Evolutionary conservation across 2,329 filamentous ascomycete species (phyloP).

Genomic region (Diaporthe citrichinensis): DNA sequence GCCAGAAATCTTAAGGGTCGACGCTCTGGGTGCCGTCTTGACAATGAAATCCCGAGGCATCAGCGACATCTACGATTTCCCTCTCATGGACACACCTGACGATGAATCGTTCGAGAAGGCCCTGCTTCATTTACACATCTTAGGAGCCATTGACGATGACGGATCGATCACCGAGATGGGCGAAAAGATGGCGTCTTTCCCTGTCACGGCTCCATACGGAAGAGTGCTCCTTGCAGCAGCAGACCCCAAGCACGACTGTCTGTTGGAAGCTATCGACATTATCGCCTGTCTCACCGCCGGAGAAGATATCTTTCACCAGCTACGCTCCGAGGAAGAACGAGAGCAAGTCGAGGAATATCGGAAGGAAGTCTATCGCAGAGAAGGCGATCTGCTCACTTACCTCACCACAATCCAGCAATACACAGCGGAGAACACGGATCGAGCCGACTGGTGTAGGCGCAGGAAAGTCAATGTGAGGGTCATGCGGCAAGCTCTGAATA

Average conservation of each 20-base stretch:
- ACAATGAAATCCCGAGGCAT: constrained; percentile 96
- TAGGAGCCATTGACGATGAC: constrained; percentile 80
- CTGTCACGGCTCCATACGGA: constrained; percentile 84
- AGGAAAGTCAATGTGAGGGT: constrained; percentile 71
- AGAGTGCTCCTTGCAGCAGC: constrained; percentile 87
- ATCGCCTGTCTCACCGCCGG: constrained; percentile 75
- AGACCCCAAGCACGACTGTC: constrained; percentile 77
- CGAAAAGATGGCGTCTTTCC: constrained; percentile 83
- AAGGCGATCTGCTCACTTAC: constrained; percentile 76
- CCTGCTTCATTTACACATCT: constrained; percentile 81
- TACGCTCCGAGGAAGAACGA: constrained; percentile 69
- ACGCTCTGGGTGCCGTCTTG: constrained; percentile 86
- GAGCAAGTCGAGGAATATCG: constrained; percentile 68
- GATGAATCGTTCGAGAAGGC: constrained; percentile 85
- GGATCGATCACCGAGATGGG: constrained; percentile 83
- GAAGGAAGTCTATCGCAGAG: constrained; percentile 71
- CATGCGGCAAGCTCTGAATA: constrained; percentile 74
- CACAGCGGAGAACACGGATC: constrained; percentile 67
- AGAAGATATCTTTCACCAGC: constrained; percentile 73
- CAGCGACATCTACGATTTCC: constrained; percentile 84
- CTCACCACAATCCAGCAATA: constrained; percentile 75
- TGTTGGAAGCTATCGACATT: constrained; percentile 89
- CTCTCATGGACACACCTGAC: constrained; percentile 86
- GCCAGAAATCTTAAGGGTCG: constrained; percentile 92
- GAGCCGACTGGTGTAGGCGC: constrained; percentile 70